Evolutionary conservation across 176 grass and related monocot genomes (phyloP).

Genomic region (Puccinellia tenuiflora): DNA sequence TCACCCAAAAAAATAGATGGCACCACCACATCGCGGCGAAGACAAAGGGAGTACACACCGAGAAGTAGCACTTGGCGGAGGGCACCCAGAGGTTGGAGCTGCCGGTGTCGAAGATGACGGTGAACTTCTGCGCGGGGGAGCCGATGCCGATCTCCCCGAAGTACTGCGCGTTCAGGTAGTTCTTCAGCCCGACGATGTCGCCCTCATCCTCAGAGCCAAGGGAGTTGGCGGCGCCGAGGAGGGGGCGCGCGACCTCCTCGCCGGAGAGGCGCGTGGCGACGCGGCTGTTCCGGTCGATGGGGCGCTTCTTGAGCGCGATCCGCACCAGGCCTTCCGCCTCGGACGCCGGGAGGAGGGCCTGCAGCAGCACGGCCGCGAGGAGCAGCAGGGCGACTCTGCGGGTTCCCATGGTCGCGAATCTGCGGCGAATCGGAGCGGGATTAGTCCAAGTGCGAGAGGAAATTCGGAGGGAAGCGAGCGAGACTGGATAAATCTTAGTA

Average conservation of each 20-base stretch:
- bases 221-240: conserved; percentile 14
- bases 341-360: conserved; percentile 27
- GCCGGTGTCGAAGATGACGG: conserved; percentile 95
- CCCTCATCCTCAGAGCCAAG: conserved; percentile 9
- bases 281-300: conserved; percentile 42
- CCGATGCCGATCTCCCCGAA: conserved; percentile 89
- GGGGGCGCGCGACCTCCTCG: neutral
- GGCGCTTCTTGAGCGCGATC: conserved; percentile 61
- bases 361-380: conserved; percentile 45
- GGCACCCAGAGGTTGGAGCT: conserved; percentile 99
- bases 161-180: conserved; percentile 99
- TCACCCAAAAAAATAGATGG: neutral
- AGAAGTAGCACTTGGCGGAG: conserved; percentile 92
- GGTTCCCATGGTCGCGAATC: conserved; percentile 55
- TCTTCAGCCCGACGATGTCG: conserved; percentile 81
- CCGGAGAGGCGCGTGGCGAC: conserved; percentile 34
- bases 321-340: conserved; percentile 53
- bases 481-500: too few relatives aligned
- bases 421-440: neutral
- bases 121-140: conserved; percentile 86
- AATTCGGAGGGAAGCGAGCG: neutral
- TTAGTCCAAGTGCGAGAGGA: neutral
- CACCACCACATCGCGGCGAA: neutral
- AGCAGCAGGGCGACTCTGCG: conserved; percentile 27
- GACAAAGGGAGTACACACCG: conserved; percentile 35